Base-by-base conservation (phyloP, 257 asterid species). In the Solanum lycopersicoides region DNA sequence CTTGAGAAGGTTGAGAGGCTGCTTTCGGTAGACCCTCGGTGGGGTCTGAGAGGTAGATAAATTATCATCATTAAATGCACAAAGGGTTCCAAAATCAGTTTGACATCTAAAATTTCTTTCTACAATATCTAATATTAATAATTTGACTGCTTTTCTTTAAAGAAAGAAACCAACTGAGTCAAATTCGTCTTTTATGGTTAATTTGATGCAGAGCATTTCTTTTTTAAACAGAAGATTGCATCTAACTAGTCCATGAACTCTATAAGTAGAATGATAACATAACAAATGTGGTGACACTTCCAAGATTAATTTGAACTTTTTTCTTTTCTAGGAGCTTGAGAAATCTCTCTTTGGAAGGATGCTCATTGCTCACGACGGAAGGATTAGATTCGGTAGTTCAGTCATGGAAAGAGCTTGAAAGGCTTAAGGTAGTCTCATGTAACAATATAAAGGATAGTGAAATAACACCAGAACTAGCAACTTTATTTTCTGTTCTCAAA, bases 401-500 rank as follows among this genome's bases (percentile, higher is more conserved):
- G 88, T 93, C 96, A 53, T 97, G 98, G 99, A 92, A 90, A 91
- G 94, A 92, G 86, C 95, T 97, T 32, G 90, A 87, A 76, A 90
- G 98, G 91, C 98, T 97, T 86, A 94, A 91, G 88, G 99, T 97
- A 86, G 90, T 92, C 87, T 93, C 99, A 2, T 96, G 99, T 91
- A 96, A 93, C 91, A 94, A 92, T 77, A 90, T 97, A 84, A 96
- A 92, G 91, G 98, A 93, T 89, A 91, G 98, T 68, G 99, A 95
- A 86, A 93, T 96, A 87, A 93, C 98, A 47, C 93, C 99, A n/a
- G 98, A 91, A 86, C 88, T 97, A 87, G 98, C 98, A 3, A 89
- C 90, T 23, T 77, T 95, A 73, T 97, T 97, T 90, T 93, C 99
- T 39, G 91, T 77, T 87, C 95, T 97, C 84, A 94, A 96, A 90